These are phyloP conservation scores for Pseudogymnoascus sp. DNA, from an alignment of 2,329 filamentous ascomycete species.

Conservation along the genomic window DNA sequence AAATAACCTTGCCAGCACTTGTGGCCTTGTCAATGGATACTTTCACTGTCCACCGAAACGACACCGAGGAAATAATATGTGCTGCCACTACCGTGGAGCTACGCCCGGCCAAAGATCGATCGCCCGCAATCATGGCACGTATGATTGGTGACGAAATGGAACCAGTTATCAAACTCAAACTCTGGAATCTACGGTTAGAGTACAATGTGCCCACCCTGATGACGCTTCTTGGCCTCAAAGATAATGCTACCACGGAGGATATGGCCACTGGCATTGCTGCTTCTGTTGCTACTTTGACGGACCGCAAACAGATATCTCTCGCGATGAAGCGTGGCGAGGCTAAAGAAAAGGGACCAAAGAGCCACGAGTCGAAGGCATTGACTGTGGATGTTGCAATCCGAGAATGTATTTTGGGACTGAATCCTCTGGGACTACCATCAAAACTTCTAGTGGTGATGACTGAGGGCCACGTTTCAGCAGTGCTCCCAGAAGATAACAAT, in stretches of 20 bases:
- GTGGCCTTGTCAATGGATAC: conserved; percentile 66
- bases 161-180: conserved; percentile 77
- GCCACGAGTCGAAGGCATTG: conserved; percentile 44
- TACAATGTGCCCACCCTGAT: conserved; percentile 81
- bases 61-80: conserved; percentile 62
- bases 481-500: conserved; percentile 56
- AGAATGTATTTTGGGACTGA: conserved; percentile 77
- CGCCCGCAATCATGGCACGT: conserved; percentile 73
- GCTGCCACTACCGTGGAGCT: conserved; percentile 31
- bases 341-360: conserved; percentile 23
- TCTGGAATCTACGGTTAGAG: conserved; percentile 78
- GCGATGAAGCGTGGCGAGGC: conserved; percentile 16
- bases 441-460: conserved; percentile 74
- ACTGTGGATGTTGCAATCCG: conserved; percentile 67
- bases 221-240: conserved; percentile 64
- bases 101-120: conserved; percentile 24
- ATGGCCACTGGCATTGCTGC: conserved; percentile 67
- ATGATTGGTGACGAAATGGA: conserved; percentile 94
- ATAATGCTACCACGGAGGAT: conserved; percentile 61
- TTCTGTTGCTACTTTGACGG: conserved; percentile 70
- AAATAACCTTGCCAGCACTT: conserved; percentile 78
- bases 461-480: conserved; percentile 63
- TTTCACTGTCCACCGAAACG: conserved; percentile 55
- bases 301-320: conserved; percentile 44
- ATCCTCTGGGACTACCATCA: conserved; percentile 65